These are phyloP conservation scores for Thozetella sp. DNA, from an alignment of 495 filamentous ascomycete genomes.

Conservation along the genomic window DNA sequence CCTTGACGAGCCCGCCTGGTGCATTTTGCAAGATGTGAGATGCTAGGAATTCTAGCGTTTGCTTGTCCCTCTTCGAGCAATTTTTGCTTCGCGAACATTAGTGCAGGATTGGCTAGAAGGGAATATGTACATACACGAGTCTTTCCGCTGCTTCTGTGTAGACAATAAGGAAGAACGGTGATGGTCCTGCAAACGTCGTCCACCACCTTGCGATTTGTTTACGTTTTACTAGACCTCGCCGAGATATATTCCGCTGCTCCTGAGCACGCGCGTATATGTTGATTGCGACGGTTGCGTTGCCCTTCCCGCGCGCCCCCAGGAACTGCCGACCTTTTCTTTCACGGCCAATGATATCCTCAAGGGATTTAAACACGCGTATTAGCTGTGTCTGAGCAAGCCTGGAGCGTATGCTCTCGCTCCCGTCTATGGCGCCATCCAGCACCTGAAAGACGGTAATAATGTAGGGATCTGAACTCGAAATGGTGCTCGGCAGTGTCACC, in stretches of 20 bases:
- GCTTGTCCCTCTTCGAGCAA: constrained; percentile 3
- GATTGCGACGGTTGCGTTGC: background rate
- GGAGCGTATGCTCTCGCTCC: background rate
- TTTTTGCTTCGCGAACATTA: constrained; percentile 8
- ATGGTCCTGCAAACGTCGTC: constrained; percentile 8
- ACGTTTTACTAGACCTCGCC: constrained; percentile 13
- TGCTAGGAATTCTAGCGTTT: background rate
- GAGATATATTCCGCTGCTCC: background rate
- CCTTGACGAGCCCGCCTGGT: constrained; percentile 5
- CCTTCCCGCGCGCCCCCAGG: too few species aligned
- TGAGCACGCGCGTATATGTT: background rate
- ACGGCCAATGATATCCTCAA: background rate
- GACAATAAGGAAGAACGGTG: constrained; percentile 8
- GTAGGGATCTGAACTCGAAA: background rate
- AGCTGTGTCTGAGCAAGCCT: background rate
- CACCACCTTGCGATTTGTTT: constrained; percentile 18
- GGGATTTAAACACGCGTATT: background rate
- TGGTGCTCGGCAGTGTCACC: background rate
- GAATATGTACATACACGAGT: constrained; percentile 6
- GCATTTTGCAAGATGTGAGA: constrained; percentile 5
- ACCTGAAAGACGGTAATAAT: background rate
- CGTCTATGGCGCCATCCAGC: background rate
- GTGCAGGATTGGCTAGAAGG: background rate
- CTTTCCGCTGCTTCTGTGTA: constrained; percentile 10
- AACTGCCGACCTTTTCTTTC: background rate